Evolutionary conservation across 768 basidiomycete species (phyloP).

Genomic region (Suillus spraguei): DNA sequence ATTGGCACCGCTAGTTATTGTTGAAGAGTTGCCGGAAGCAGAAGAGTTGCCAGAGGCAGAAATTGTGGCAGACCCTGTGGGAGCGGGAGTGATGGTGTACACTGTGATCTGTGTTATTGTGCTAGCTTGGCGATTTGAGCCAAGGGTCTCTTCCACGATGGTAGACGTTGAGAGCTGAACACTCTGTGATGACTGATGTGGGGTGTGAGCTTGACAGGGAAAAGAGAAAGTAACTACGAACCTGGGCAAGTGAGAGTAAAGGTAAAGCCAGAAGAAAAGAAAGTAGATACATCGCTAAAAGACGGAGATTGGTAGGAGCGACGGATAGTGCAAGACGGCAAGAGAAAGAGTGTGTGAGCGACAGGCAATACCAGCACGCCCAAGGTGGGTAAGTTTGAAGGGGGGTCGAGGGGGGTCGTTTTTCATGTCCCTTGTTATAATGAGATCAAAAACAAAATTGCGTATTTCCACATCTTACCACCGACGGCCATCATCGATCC

Average conservation of each 20-base stretch:
- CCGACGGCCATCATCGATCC: neutral
- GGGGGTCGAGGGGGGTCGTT: slow-evolving; percentile 19
- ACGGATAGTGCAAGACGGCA: neutral
- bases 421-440: neutral
- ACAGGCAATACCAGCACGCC: neutral
- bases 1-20: slow-evolving; percentile 21
- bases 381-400: neutral
- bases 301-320: neutral
- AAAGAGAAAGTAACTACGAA: slow-evolving; percentile 13
- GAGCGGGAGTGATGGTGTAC: slow-evolving; percentile 46
- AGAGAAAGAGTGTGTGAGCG: slow-evolving; percentile 1
- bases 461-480: slow-evolving; percentile 1
- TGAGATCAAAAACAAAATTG: neutral
- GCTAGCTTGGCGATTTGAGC: slow-evolving; percentile 42
- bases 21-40: slow-evolving; percentile 1
- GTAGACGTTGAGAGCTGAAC: slow-evolving; percentile 41
- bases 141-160: slow-evolving; percentile 29
- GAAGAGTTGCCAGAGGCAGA: slow-evolving; percentile 26
- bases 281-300: slow-evolving; percentile 27
- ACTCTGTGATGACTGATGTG: slow-evolving; percentile 18
- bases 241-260: slow-evolving; percentile 34
- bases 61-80: slow-evolving; percentile 20
- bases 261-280: slow-evolving; percentile 35
- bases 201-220: slow-evolving; percentile 12
- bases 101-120: slow-evolving; percentile 45